Evolutionary conservation across 2,329 filamentous ascomycete genomes (phyloP), one percentile per base, ranked within the genome.

Genomic region (Sporothrix mexicana): DNA sequence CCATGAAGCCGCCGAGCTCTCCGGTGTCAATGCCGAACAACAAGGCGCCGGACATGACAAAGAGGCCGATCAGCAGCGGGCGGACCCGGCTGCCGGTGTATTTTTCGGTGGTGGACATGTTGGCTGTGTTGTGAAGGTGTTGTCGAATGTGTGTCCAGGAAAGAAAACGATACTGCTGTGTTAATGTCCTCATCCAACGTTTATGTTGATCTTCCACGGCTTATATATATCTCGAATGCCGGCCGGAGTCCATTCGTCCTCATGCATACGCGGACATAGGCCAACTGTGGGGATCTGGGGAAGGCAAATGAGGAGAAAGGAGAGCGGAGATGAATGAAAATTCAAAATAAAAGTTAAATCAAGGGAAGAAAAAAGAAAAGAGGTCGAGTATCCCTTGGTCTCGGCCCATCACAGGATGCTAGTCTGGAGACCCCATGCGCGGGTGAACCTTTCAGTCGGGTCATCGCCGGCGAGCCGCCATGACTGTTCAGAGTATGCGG

Each of bases 21-120:
- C 67, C 67, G 15, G n/a, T 69, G 51, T 69, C 67, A 36, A 69
- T 57, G 20, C 67, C 67, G 17, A 69, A 69, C 17, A 69, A 36
- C 30, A 69, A 51, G 9, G 67, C 49, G n/a, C 67, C 67, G 9
- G 30, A 57, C 67, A 69, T 69, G 51, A 59, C 67, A 57, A 69
- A 69, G 1, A 69, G 51, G n/a, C 67, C 49, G 13, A 69, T 9
- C 3, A 69, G 51, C 47, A 69, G 3, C 7, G 36, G 49, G 30
- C 67, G 49, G 49, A 57, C 51, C 67, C 36, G n/a, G 51, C 67
- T 69, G 49, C 66, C 49, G 47, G 49, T 53, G 13, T 45, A 66
- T n/a, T n/a, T 41, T 43, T 36, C 36, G 15, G 55, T 55, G 8
- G 51, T 25, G 9, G 51, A 25, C 4, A 9, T 25, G 20, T 4